Conservation (phyloP, 2,329 filamentous ascomycete species). For the Teratosphaeria pseudoeucalypti region DNA sequence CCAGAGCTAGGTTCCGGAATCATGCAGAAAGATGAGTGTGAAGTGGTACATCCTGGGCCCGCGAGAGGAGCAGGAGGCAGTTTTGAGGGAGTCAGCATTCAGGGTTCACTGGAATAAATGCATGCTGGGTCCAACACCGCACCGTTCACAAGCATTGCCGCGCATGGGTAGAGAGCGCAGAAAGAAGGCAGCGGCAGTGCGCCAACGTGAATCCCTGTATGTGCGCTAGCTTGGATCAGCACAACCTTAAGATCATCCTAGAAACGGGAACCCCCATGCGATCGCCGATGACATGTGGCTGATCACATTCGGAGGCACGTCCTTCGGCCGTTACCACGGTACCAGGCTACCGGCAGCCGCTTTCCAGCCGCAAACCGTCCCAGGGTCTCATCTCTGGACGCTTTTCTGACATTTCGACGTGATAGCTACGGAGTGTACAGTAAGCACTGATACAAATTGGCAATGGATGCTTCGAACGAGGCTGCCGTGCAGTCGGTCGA, state of each 20-base stretch:
- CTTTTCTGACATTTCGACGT: background rate
- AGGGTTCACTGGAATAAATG: background rate
- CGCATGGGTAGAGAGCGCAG: background rate
- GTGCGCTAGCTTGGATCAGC: slow-evolving; percentile 1
- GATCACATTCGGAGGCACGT: background rate
- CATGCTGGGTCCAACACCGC: background rate
- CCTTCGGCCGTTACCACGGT: background rate
- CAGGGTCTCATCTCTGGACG: background rate
- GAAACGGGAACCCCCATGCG: background rate
- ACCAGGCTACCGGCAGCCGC: background rate
- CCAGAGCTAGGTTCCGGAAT: background rate
- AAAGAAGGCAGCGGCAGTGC: background rate
- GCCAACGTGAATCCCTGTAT: background rate
- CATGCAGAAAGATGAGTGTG: background rate
- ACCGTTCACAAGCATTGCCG: background rate
- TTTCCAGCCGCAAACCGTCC: background rate
- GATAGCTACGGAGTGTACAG: background rate
- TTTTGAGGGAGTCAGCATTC: background rate
- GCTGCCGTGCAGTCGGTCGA: background rate
- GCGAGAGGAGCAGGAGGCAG: background rate
- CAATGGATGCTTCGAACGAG: background rate
- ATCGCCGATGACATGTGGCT: slow-evolving; percentile 1
- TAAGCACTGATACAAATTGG: background rate
- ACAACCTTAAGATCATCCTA: slow-evolving; percentile 1
- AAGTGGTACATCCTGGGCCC: background rate